Conservation (phyloP, 2,329 filamentous ascomycete genomes). For the Cercospora brassicicola region DNA sequence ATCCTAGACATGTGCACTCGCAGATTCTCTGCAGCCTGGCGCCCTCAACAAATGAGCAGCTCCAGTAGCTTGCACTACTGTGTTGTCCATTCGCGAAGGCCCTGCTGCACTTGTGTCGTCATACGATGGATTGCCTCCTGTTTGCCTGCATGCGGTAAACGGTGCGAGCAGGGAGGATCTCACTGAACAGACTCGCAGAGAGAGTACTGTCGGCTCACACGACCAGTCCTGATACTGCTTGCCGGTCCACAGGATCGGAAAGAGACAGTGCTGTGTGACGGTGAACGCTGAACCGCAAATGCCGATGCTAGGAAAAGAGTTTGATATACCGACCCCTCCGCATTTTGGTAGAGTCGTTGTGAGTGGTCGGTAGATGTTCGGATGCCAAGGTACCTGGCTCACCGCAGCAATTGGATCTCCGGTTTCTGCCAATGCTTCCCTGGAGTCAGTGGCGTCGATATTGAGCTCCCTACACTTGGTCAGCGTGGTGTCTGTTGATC, state of each 20-base stretch:
- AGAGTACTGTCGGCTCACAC: neutral
- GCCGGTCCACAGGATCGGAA: neutral
- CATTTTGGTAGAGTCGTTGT: neutral
- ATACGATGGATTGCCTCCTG: neutral
- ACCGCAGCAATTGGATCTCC: neutral
- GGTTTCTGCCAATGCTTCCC: neutral
- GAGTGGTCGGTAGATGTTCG: conserved; percentile 8
- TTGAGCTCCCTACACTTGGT: neutral
- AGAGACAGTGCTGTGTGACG: neutral
- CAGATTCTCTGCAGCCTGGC: neutral
- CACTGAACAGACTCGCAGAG: neutral
- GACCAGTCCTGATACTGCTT: neutral
- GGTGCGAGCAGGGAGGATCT: neutral
- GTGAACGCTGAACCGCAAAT: neutral
- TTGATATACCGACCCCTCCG: conserved; percentile 7
- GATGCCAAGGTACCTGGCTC: conserved; percentile 3
- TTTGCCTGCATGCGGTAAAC: neutral
- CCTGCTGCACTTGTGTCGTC: neutral
- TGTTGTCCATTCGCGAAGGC: neutral
- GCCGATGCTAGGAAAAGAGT: neutral
- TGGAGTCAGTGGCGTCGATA: neutral
- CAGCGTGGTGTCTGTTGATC: neutral
- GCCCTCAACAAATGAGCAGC: neutral
- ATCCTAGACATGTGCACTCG: neutral
- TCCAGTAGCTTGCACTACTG: neutral